Conservation (phyloP, 2,329 filamentous ascomycete species). For the Alternaria conjuncta region DNA sequence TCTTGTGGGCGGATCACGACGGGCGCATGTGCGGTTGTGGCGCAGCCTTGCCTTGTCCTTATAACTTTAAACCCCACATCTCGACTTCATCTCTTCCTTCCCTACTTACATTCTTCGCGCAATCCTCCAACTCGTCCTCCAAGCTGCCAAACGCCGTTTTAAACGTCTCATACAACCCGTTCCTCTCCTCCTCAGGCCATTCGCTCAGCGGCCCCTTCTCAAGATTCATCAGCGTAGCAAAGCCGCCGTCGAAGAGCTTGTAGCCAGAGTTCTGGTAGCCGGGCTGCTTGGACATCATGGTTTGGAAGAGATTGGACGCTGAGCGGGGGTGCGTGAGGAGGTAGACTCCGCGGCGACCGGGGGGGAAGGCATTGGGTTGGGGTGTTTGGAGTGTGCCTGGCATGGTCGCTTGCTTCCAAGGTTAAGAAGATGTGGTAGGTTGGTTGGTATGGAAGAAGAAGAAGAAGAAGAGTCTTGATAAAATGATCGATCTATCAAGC, state of each 20-base stretch:
- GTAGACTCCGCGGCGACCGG: conserved; percentile 16
- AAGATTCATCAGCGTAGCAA: conserved; percentile 3
- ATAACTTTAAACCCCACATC: not conserved
- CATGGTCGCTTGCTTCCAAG: conserved; percentile 4
- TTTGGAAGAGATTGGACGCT: conserved; percentile 26
- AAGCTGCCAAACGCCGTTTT: conserved; percentile 9
- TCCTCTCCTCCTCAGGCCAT: conserved; percentile 13
- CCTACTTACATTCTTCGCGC: conserved; percentile 18
- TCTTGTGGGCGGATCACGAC: conserved; percentile 2
- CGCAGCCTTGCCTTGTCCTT: not conserved
- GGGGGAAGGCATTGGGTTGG: not conserved
- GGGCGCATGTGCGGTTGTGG: not conserved
- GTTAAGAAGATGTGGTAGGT: not conserved
- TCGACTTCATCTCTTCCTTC: not conserved
- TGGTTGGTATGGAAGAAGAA: too few relatives aligned
- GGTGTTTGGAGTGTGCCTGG: conserved; percentile 10
- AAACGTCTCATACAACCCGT: conserved; percentile 11
- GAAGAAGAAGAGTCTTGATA: not conserved
- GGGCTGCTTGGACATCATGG: conserved; percentile 26
- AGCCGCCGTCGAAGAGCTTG: conserved; percentile 19
- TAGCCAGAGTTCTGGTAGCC: conserved; percentile 21
- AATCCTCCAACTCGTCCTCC: conserved; percentile 22
- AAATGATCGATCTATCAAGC: not conserved
- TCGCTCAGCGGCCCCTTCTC: conserved; percentile 11
- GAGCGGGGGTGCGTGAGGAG: conserved; percentile 26